Conservation (phyloP, 108 stramenopile species). For the Conticribra weissflogii region DNA sequence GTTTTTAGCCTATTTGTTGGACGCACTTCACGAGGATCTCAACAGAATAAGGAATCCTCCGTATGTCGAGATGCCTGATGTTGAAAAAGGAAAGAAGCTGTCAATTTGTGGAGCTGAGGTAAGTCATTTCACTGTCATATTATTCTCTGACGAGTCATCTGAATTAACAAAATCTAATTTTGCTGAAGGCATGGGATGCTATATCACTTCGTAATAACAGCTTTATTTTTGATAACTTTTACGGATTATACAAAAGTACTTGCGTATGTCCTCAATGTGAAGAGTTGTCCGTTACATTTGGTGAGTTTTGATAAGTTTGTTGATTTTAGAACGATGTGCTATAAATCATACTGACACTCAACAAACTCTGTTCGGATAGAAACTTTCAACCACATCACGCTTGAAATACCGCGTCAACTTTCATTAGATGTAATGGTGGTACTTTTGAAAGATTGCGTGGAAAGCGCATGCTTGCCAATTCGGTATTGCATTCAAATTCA, state of each 20-base stretch:
- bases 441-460: slow-evolving; percentile 21
- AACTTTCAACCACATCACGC: slow-evolving; percentile 79
- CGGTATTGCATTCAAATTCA: slow-evolving; percentile 36
- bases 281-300: slow-evolving; percentile 89
- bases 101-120: slow-evolving; percentile 67
- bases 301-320: slow-evolving; percentile 29
- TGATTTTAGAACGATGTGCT: neutral
- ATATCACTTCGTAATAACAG: slow-evolving; percentile 74
- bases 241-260: slow-evolving; percentile 84
- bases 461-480: slow-evolving; percentile 18
- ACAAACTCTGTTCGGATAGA: slow-evolving; percentile 14
- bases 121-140: slow-evolving; percentile 9
- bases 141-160: neutral
- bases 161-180: neutral
- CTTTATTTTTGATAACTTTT: slow-evolving; percentile 79
- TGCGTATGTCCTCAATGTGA: slow-evolving; percentile 90
- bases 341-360: neutral
- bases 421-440: slow-evolving; percentile 20
- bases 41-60: slow-evolving; percentile 92
- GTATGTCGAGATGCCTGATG: slow-evolving; percentile 87
- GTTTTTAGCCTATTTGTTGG: slow-evolving; percentile 89
- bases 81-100: slow-evolving; percentile 62
- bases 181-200: slow-evolving; percentile 62
- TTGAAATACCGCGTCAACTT: slow-evolving; percentile 71
- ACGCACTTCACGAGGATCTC: slow-evolving; percentile 96